Conservation (phyloP, 805 yeast species). For the Komagataella mondaviorum region DNA sequence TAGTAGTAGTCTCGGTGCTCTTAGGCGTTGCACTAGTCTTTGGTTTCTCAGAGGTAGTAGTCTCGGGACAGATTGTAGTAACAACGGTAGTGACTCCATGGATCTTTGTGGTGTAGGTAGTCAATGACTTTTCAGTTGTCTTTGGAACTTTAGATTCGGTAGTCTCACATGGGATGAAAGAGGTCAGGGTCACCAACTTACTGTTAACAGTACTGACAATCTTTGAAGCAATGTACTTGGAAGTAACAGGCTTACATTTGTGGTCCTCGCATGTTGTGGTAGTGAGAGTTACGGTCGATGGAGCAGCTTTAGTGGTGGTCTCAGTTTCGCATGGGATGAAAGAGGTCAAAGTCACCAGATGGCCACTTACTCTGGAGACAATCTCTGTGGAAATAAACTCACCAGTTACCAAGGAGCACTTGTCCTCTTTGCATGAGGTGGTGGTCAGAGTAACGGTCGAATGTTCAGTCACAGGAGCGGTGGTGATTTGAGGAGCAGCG, state of each 20-base stretch:
- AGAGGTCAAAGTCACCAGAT: constrained; percentile 4
- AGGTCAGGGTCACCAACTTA: not conserved
- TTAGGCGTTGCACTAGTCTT: constrained; percentile 4
- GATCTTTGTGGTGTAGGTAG: constrained; percentile 12
- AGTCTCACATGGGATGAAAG: constrained; percentile 1
- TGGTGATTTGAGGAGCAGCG: constrained; percentile 1
- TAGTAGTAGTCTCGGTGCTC: constrained; percentile 4
- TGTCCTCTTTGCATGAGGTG: constrained; percentile 2
- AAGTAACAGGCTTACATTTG: not conserved
- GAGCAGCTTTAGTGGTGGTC: constrained; percentile 4
- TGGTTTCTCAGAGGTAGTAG: constrained; percentile 2
- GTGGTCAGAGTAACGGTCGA: constrained; percentile 3
- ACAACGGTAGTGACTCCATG: constrained; percentile 9
- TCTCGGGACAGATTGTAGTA: constrained; percentile 6
- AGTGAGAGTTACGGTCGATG: constrained; percentile 6
- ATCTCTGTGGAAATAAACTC: not conserved
- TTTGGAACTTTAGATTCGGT: constrained; percentile 6
- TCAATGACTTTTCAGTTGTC: constrained; percentile 9
- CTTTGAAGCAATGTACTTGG: not conserved
- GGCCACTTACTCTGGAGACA: constrained; percentile 2
- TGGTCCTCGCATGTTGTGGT: constrained; percentile 4
- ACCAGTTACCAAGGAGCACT: constrained; percentile 2
- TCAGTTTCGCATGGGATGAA: constrained; percentile 8
- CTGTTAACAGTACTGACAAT: not conserved
- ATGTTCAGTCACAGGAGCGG: not conserved